These are phyloP conservation scores for Hanseniaspora uvarum DNA, from an alignment of 1,139 yeast species.

Conservation along the genomic window DNA sequence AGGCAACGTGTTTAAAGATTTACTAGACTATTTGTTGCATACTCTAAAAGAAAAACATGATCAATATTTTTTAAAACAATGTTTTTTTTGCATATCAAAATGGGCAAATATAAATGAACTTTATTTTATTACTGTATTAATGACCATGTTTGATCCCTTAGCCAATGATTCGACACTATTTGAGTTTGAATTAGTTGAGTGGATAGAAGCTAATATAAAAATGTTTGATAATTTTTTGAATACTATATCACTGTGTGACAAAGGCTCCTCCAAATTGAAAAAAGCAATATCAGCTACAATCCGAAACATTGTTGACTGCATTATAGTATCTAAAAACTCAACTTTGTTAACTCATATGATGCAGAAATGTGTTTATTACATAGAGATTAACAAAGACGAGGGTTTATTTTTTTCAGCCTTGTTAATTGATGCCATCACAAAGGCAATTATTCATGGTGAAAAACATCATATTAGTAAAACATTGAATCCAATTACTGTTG, in stretches of 20 bases:
- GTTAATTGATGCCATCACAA: background rate
- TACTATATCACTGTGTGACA: background rate
- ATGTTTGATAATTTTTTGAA: conserved; percentile 8
- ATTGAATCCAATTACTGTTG: background rate
- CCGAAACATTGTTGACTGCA: background rate
- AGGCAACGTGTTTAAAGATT: background rate
- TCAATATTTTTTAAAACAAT: background rate
- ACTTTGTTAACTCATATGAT: background rate
- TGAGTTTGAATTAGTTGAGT: background rate
- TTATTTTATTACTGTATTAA: background rate
- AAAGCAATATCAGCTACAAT: background rate
- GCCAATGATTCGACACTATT: background rate
- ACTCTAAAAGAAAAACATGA: background rate
- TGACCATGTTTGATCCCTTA: background rate
- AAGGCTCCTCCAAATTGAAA: background rate
- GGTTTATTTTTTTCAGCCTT: background rate
- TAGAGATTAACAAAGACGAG: background rate
- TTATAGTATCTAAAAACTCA: background rate
- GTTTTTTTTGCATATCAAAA: background rate
- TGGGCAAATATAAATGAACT: background rate
- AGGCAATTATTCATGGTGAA: background rate
- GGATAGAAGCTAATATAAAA: conserved; percentile 7
- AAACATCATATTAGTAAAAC: background rate
- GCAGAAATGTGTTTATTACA: conserved; percentile 4
- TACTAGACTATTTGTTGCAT: background rate